Base-by-base conservation (phyloP, 768 basidiomycete genomes). In the Tylopilus sp. region DNA sequence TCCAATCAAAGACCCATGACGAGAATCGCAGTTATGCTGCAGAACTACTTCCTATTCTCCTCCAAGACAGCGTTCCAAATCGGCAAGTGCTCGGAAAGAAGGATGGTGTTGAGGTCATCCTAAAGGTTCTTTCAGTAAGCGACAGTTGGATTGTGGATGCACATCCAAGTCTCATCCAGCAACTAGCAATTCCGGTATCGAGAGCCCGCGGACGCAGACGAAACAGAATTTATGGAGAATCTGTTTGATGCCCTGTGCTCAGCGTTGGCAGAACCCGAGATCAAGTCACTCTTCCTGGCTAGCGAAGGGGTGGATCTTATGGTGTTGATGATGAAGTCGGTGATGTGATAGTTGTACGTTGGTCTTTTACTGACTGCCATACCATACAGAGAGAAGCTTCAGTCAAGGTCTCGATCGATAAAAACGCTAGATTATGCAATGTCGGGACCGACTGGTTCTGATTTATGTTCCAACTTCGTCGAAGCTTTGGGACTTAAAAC, bases 181-280 rank as follows among this genome's bases (percentile, higher is more conserved):
- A 50, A 41, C 26, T 21, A 97, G 93, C 87, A 88, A 84, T 98
- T 87, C 67, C 86, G 95, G 37, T 80, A 82, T 65, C 79, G 84
- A 51, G 90, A 98, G 64, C 96, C 96, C 14, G 74, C 75, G 0
- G 86, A 94, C 58, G 79, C 86, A 9, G 97, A 98, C 56, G 97
- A 99, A 72, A 78, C 84, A 6, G 97, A 99, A 68, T 98, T 93
- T 71, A 95, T 98, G 94, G 97, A 98, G 67, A 98, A 99, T 69
- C 63, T 92, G 4, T 98, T 98, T 65, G 91, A 98, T 66, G 71
- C 85, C 0, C 71, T 99, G 22, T 98, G 97, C 66, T 95, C 94
- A 1, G 80, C 86, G 0, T 76, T 98, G 22, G 81, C 76, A 30
- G 94, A 96, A 69, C 76, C 85, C 14, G 76, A 84, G 43, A 83